phyloP scores from a whole-genome alignment of 1,139 yeast species.

The Petasospora rhodanensis region DNA sequence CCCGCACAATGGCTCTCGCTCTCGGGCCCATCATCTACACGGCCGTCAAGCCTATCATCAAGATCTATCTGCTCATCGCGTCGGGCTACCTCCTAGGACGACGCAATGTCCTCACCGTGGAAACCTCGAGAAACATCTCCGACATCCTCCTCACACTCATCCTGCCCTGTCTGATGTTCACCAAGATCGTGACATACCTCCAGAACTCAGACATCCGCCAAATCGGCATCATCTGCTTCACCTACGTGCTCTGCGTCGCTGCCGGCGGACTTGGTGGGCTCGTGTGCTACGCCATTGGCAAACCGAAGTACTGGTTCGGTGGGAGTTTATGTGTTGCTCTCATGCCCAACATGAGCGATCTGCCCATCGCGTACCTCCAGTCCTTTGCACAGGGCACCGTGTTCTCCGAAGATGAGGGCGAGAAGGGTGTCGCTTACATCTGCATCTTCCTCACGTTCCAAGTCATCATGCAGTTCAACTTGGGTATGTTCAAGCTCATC shows the following conservation, averaged over 20 bases:
- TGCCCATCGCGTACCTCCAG: constrained; percentile 88
- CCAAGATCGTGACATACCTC: constrained; percentile 69
- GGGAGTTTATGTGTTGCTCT: constrained; percentile 77
- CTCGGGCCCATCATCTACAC: constrained; percentile 46
- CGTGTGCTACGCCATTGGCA: constrained; percentile 13
- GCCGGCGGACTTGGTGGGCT: constrained; percentile 20
- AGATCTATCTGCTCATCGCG: constrained; percentile 76
- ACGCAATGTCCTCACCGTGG: constrained; percentile 34
- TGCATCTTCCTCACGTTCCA: constrained; percentile 76
- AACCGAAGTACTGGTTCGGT: constrained; percentile 76
- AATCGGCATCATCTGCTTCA: constrained; percentile 57
- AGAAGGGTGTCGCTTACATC: constrained; percentile 83
- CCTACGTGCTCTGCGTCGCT: constrained; percentile 10
- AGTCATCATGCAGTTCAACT: constrained; percentile 63
- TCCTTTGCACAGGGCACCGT: constrained; percentile 66
- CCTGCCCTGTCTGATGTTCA: constrained; percentile 76
- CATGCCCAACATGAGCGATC: constrained; percentile 72
- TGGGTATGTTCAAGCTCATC: constrained; percentile 54
- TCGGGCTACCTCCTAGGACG: constrained; percentile 58
- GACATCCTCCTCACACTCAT: constrained; percentile 65
- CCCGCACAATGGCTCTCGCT: too few relatives aligned
- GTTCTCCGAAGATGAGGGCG: constrained; percentile 51
- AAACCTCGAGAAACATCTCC: constrained; percentile 41
- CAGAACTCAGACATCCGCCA: constrained; percentile 70
- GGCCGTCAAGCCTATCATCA: constrained; percentile 85